phyloP scores from a whole-genome alignment of 2,329 filamentous ascomycete genomes.

The Diaporthe vexans region DNA sequence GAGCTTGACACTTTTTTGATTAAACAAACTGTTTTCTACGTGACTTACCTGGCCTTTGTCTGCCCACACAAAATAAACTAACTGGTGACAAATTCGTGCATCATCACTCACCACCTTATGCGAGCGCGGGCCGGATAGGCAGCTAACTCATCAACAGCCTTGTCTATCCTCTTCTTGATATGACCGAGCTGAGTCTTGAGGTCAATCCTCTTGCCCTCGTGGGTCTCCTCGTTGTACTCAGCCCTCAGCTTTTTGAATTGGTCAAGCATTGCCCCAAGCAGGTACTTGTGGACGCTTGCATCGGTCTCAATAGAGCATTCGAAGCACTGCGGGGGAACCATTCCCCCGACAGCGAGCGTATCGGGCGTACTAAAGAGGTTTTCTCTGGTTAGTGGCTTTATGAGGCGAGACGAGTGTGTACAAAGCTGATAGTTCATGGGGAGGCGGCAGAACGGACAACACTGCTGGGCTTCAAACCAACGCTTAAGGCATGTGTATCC shows the following conservation, averaged over 20 bases:
- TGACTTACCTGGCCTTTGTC: background rate
- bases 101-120: background rate
- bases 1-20: too few species aligned
- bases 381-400: conserved; percentile 11
- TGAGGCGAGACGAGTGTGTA: conserved; percentile 1
- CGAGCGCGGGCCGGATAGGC: background rate
- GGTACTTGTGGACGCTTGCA: background rate
- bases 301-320: conserved; percentile 30
- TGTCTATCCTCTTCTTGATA: background rate
- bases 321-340: conserved; percentile 13
- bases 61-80: background rate
- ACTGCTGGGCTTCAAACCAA: conserved; percentile 15
- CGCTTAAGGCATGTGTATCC: conserved; percentile 16
- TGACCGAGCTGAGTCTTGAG: background rate
- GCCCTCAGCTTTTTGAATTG: background rate
- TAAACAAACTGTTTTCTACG: background rate
- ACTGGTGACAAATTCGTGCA: too few species aligned
- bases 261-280: conserved; percentile 15
- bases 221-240: conserved; percentile 17
- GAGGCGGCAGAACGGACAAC: conserved; percentile 36
- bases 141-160: background rate
- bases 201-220: background rate
- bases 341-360: conserved; percentile 32
- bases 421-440: conserved; percentile 35
- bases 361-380: conserved; percentile 31